These are phyloP conservation scores for Sclerotinia borealis DNA, from an alignment of 2,329 filamentous ascomycete genomes.

Conservation along the genomic window DNA sequence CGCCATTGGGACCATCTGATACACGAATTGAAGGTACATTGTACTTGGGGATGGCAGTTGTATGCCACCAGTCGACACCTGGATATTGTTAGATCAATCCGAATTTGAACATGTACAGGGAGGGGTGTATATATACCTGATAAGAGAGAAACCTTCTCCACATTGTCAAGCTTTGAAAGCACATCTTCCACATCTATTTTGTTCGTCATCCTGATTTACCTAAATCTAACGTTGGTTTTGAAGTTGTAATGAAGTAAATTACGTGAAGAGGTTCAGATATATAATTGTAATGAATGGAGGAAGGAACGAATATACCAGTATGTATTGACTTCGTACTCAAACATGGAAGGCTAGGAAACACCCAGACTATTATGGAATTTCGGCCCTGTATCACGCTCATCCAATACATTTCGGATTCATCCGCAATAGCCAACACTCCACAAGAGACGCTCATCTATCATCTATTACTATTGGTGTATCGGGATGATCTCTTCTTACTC, in stretches of 20 bases:
- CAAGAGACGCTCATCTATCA: neutral
- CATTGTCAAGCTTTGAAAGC: constrained; percentile 46
- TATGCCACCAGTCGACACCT: constrained; percentile 34
- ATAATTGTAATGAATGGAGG: neutral
- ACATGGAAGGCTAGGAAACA: neutral
- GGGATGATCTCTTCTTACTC: neutral
- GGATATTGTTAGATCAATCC: constrained; percentile 15
- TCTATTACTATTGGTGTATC: neutral
- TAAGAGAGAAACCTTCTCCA: constrained; percentile 49
- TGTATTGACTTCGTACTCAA: neutral
- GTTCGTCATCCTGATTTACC: constrained; percentile 16
- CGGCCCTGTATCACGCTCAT: neutral
- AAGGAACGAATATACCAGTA: neutral
- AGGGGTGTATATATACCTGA: constrained; percentile 35
- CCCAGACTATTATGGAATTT: neutral
- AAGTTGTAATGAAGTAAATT: neutral
- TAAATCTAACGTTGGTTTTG: neutral
- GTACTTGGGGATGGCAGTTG: constrained; percentile 27
- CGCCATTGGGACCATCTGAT: constrained; percentile 34
- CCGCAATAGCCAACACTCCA: neutral
- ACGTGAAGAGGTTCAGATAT: neutral
- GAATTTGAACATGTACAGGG: neutral
- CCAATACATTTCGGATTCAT: neutral
- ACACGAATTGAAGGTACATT: constrained; percentile 32
- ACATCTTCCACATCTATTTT: constrained; percentile 46